phyloP scores from a whole-genome alignment of 2,329 filamentous ascomycete species.

The Penicillium rolfsii region DNA sequence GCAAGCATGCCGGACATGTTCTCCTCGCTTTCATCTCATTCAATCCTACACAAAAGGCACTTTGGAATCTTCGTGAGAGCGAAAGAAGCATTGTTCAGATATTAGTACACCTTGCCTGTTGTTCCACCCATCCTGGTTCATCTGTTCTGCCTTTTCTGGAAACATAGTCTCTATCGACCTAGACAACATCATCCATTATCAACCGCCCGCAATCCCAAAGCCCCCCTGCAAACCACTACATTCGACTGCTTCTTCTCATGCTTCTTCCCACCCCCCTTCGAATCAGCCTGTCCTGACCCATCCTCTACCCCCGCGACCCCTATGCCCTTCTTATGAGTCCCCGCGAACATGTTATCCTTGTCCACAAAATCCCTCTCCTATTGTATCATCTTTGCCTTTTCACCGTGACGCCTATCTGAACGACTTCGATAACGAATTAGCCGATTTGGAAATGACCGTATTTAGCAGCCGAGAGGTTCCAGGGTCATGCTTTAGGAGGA shows the following conservation, averaged over 20 bases:
- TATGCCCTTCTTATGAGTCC: neutral
- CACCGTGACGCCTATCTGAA: neutral
- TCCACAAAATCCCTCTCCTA: neutral
- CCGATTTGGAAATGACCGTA: neutral
- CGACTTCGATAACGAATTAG: neutral
- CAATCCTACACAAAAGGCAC: neutral
- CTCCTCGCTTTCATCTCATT: neutral
- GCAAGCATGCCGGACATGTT: conserved; percentile 1
- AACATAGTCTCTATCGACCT: conserved; percentile 12
- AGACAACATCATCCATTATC: conserved; percentile 11
- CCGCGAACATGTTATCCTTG: neutral
- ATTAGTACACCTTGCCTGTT: neutral
- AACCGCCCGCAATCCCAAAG: conserved; percentile 8
- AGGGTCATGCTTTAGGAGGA: neutral
- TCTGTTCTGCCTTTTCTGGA: conserved; percentile 2
- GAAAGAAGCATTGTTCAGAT: neutral
- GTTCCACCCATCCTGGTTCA: neutral
- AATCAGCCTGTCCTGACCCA: neutral
- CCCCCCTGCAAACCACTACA: conserved; percentile 5
- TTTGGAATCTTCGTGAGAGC: neutral
- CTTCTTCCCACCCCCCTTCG: neutral
- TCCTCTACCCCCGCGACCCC: neutral
- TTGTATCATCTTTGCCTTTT: neutral
- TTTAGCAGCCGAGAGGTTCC: neutral
- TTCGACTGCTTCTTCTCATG: neutral